Percentiles rank a stretch among this genome's conserved stretches.
These are phyloP conservation scores for Acorus calamus DNA, from an alignment of 106 monocot species.

Conservation along the genomic window DNA sequence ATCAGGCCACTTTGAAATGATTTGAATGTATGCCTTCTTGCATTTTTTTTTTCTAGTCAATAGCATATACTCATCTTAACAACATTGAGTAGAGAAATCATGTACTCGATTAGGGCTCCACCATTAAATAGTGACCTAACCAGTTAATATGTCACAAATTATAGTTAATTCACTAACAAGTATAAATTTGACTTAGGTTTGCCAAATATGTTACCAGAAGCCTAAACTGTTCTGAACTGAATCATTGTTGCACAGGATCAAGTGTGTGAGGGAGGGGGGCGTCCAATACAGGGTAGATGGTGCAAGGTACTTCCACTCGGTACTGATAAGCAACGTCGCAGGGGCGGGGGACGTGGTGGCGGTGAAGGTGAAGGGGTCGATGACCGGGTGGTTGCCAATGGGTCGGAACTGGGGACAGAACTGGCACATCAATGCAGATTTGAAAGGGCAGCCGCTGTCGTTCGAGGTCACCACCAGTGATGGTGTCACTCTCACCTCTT, in stretches of 20 bases:
- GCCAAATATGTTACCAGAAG: too few species aligned
- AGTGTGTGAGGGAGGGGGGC: slow-evolving; percentile 4
- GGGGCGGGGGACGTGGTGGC: slow-evolving; percentile 1
- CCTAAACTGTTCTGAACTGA: too few species aligned
- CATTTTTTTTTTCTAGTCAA: too few species aligned
- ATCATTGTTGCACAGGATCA: background rate
- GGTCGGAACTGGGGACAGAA: slow-evolving; percentile 13
- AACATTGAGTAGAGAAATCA: too few species aligned
- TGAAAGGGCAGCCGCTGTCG: slow-evolving; percentile 7
- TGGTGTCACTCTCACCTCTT: background rate
- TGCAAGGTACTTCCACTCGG: background rate
- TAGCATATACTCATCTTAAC: too few species aligned
- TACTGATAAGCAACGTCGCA: slow-evolving; percentile 5
- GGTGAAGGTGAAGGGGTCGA: slow-evolving; percentile 11
- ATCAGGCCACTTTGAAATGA: too few species aligned
- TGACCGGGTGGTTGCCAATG: slow-evolving; percentile 4
- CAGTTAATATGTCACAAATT: too few species aligned
- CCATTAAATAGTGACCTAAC: too few species aligned
- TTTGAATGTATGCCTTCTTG: too few species aligned
- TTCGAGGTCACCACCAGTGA: slow-evolving; percentile 6
- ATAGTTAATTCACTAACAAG: too few species aligned
- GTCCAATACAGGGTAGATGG: slow-evolving; percentile 4
- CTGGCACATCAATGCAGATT: background rate
- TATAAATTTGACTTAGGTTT: too few species aligned
- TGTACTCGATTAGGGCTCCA: too few species aligned